Conservation (phyloP, 2,329 filamentous ascomycete genomes). For the Colletotrichum sidae region DNA sequence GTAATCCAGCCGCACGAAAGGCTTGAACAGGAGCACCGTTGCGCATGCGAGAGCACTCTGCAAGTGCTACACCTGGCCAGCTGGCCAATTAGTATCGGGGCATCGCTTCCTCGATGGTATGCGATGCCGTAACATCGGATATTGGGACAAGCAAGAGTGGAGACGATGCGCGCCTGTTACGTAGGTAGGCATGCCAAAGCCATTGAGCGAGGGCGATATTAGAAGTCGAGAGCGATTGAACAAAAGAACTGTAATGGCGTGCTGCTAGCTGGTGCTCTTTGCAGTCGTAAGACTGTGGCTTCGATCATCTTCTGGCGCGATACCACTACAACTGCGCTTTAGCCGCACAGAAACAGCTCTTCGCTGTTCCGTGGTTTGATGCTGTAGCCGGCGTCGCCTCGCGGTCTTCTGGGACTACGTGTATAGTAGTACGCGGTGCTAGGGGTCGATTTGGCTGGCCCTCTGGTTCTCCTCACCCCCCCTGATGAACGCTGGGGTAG, state of each 20-base stretch:
- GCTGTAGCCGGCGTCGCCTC: conserved; percentile 1
- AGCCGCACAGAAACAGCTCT: too few relatives aligned
- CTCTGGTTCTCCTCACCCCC: conserved; percentile 6
- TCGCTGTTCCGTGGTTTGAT: neutral
- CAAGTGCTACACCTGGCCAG: too few relatives aligned
- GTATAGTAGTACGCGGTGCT: neutral
- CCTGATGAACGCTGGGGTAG: conserved; percentile 33
- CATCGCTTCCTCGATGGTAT: conserved; percentile 33
- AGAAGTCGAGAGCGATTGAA: neutral
- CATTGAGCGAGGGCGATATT: neutral
- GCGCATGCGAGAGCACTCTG: neutral
- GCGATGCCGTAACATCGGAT: conserved; percentile 32
- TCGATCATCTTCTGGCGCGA: too few relatives aligned
- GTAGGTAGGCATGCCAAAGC: conserved; percentile 11
- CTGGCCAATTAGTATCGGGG: conserved; percentile 18
- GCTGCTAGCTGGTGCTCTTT: too few relatives aligned
- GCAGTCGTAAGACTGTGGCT: too few relatives aligned
- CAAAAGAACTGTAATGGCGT: neutral
- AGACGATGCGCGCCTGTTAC: conserved; percentile 7
- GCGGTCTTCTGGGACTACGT: conserved; percentile 1
- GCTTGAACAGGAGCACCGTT: conserved; percentile 21
- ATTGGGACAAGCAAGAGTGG: conserved; percentile 32
- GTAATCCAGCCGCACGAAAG: conserved; percentile 25
- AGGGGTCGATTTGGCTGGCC: conserved; percentile 6
- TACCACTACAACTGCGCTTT: too few relatives aligned